Evolutionary conservation across 2,329 filamentous ascomycete genomes (phyloP).

Genomic region (Hymenoscyphus occultus): DNA sequence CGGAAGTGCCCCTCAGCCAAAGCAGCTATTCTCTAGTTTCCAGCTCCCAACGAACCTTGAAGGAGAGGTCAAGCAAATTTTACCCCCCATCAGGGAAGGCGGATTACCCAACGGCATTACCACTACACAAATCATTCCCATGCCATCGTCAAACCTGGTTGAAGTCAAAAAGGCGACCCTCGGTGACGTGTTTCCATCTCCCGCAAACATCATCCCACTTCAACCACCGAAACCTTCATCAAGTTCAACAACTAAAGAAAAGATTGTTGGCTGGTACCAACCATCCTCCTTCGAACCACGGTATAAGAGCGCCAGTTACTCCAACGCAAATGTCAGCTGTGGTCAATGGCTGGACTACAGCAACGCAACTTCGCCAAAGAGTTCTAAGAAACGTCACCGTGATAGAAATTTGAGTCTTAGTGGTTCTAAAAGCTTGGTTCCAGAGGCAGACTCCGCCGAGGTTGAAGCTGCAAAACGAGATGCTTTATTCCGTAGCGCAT

Average conservation of each 20-base stretch:
- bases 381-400: conserved; percentile 61
- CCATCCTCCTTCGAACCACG: conserved; percentile 32
- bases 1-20: conserved; percentile 70
- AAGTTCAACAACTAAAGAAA: conserved; percentile 59
- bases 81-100: conserved; percentile 56
- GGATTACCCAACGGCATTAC: conserved; percentile 73
- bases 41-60: conserved; percentile 50
- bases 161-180: conserved; percentile 58
- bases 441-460: conserved; percentile 47
- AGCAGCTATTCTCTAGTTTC: conserved; percentile 83
- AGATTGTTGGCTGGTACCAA: conserved; percentile 47
- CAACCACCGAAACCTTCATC: conserved; percentile 72
- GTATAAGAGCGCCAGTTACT: conserved; percentile 54
- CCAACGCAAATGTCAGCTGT: conserved; percentile 58
- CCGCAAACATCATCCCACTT: conserved; percentile 60
- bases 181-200: conserved; percentile 71
- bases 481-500: conserved; percentile 70
- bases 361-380: conserved; percentile 56
- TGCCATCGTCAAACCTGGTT: conserved; percentile 40
- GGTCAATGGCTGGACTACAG: conserved; percentile 71
- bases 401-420: conserved; percentile 68
- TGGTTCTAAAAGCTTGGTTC: conserved; percentile 53
- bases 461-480: conserved; percentile 67
- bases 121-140: conserved; percentile 62
- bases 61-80: conserved; percentile 29